Conservation (phyloP, 2,329 filamentous ascomycete genomes). For the Botrytis byssoidea region DNA sequence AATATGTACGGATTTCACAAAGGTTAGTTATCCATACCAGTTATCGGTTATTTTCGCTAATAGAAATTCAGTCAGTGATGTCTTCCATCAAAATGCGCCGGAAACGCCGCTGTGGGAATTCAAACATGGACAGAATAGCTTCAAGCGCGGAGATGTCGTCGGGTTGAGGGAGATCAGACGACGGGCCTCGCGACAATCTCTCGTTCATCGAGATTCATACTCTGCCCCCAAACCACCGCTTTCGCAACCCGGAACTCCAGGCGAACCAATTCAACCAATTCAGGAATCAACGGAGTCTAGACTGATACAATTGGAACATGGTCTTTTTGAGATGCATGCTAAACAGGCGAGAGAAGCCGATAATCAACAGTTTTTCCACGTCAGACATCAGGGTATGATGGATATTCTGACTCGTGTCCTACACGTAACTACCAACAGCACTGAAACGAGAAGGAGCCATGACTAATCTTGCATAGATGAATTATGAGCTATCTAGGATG, state of each 20-base stretch:
- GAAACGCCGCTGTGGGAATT: constrained; percentile 98
- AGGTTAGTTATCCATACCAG: constrained; percentile 54
- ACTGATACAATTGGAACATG: constrained; percentile 74
- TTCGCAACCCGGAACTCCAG: constrained; percentile 80
- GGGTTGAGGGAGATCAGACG: constrained; percentile 94
- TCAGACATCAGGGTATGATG: constrained; percentile 77
- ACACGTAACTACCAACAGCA: constrained; percentile 48
- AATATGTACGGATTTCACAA: constrained; percentile 99
- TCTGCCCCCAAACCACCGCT: constrained; percentile 69
- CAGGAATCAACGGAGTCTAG: constrained; percentile 76
- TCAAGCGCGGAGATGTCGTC: constrained; percentile 90
- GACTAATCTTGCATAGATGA: constrained; percentile 60
- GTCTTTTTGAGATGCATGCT: constrained; percentile 73
- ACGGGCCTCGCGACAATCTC: constrained; percentile 84
- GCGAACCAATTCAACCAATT: constrained; percentile 69
- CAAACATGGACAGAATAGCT: constrained; percentile 95
- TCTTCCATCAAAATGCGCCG: constrained; percentile 91
- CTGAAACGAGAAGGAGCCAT: constrained; percentile 12
- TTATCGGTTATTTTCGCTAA: constrained; percentile 27
- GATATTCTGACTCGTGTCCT: constrained; percentile 76
- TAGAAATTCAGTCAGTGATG: constrained; percentile 77
- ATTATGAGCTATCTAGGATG: constrained; percentile 77
- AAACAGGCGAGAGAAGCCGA: constrained; percentile 83
- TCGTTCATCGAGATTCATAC: constrained; percentile 90
- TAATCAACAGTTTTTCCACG: constrained; percentile 71